Percentiles rank a stretch among this genome's conserved stretches.
phyloP scores from a whole-genome alignment of 2,329 filamentous ascomycete species.

The Coniochaeta sp. region DNA sequence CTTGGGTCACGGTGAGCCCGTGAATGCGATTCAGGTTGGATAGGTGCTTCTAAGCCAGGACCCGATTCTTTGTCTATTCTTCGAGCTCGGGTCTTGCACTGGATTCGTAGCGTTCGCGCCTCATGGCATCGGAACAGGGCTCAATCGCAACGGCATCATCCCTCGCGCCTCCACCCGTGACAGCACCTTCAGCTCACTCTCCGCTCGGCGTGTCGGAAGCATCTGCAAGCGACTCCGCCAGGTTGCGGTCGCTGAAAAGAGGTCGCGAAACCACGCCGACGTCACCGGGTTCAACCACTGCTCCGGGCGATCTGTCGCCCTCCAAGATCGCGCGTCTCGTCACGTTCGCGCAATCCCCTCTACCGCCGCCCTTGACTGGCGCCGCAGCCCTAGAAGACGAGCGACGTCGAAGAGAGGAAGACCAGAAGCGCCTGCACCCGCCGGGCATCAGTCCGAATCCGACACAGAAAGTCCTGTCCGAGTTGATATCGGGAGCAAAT shows the following conservation, averaged over 20 bases:
- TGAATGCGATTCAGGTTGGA: constrained; percentile 3
- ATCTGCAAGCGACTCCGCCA: constrained; percentile 28
- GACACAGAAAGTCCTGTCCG: constrained; percentile 43
- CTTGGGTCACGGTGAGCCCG: constrained; percentile 11
- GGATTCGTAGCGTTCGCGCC: constrained; percentile 3
- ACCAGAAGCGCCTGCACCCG: constrained; percentile 30
- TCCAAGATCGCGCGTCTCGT: constrained; percentile 46
- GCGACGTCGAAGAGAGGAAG: constrained; percentile 38
- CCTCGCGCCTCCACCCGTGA: constrained; percentile 26
- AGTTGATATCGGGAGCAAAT: constrained; percentile 45
- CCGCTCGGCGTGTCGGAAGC: constrained; percentile 27
- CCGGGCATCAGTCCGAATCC: constrained; percentile 45
- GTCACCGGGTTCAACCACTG: constrained; percentile 23
- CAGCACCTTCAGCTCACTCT: constrained; percentile 23
- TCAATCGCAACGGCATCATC: constrained; percentile 45
- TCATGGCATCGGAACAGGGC: constrained; percentile 49
- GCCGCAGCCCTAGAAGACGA: constrained; percentile 49
- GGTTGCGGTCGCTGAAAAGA: constrained; percentile 35
- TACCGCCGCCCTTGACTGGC: constrained; percentile 38
- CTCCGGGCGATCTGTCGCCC: constrained; percentile 36
- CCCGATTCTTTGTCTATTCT: neutral
- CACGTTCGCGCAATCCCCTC: constrained; percentile 27
- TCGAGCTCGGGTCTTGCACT: neutral
- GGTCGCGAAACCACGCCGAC: constrained; percentile 39
- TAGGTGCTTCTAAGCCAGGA: neutral